A percentile compares a stretch with the other conserved stretches of the same genome.
Conservation (phyloP, 2,329 filamentous ascomycete species). For the Hypoxylon sp. region DNA sequence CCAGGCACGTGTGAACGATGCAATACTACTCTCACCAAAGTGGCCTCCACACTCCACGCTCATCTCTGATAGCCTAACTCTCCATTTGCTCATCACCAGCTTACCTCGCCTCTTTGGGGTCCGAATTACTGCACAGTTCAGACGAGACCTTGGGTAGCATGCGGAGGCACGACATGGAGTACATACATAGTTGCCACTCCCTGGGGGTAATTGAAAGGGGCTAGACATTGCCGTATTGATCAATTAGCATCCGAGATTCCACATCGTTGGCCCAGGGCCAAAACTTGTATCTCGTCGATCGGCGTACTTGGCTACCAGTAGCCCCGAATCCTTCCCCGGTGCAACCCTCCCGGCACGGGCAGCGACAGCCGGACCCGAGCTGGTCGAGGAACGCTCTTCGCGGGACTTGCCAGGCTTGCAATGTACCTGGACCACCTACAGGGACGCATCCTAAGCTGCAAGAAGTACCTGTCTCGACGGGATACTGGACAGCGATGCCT, state of each 20-base stretch:
- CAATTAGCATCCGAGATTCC: neutral
- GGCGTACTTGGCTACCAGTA: conserved; percentile 3
- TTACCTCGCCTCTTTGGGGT: neutral
- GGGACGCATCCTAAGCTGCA: neutral
- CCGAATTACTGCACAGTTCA: too few relatives aligned
- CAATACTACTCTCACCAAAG: neutral
- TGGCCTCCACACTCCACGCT: neutral
- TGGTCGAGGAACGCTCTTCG: neutral
- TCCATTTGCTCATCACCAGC: neutral
- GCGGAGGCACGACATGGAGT: too few relatives aligned
- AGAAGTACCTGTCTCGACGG: neutral
- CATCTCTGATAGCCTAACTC: neutral
- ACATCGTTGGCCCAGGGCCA: neutral
- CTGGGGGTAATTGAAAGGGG: neutral
- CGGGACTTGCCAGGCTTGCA: conserved; percentile 2
- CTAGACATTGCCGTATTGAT: neutral
- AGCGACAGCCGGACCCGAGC: conserved; percentile 8
- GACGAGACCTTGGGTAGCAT: too few relatives aligned
- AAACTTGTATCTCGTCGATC: conserved; percentile 11
- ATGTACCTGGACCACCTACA: too few relatives aligned
- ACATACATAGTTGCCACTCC: neutral
- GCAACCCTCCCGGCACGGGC: conserved; percentile 11
- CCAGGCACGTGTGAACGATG: neutral
- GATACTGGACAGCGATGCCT: conserved; percentile 1
- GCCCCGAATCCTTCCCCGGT: conserved; percentile 24